phyloP scores from a whole-genome alignment of 2,329 filamentous ascomycete species.

The Colletotrichum horii region DNA sequence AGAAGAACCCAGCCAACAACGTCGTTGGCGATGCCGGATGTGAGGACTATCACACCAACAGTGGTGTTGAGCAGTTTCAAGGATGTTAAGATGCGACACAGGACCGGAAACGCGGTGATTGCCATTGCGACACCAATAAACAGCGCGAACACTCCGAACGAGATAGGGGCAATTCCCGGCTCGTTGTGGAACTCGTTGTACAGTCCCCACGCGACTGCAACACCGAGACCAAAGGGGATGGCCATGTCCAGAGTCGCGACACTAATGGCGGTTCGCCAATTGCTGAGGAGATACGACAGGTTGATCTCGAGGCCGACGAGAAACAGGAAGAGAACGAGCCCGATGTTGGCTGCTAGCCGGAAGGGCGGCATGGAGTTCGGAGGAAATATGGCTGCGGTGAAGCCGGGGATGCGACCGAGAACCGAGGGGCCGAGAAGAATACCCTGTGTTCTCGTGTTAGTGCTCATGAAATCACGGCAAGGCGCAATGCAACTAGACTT shows the following conservation, averaged over 20 bases:
- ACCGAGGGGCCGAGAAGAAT: conserved; percentile 87
- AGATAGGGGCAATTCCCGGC: conserved; percentile 42
- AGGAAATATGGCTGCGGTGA: conserved; percentile 79
- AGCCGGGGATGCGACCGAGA: conserved; percentile 84
- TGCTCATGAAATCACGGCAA: background rate
- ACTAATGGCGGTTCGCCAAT: conserved; percentile 80
- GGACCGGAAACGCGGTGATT: conserved; percentile 87
- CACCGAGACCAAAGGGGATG: conserved; percentile 82
- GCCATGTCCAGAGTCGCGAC: conserved; percentile 83
- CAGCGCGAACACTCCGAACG: conserved; percentile 61
- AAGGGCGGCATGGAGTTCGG: conserved; percentile 75
- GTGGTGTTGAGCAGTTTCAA: conserved; percentile 83
- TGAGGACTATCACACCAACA: conserved; percentile 87
- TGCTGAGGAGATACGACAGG: conserved; percentile 74
- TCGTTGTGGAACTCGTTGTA: conserved; percentile 72
- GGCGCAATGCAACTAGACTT: background rate
- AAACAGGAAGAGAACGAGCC: conserved; percentile 85
- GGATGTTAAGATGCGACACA: conserved; percentile 92
- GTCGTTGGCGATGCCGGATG: conserved; percentile 92
- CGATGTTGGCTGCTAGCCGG: conserved; percentile 80
- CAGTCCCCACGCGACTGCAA: conserved; percentile 80
- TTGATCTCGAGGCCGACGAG: conserved; percentile 89
- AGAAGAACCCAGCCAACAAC: conserved; percentile 80
- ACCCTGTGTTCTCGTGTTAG: conserved; percentile 64
- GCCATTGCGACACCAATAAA: conserved; percentile 94